Evolutionary conservation across 2,329 filamentous ascomycete genomes (phyloP).

Genomic region (Pseudogymnoascus sp.): DNA sequence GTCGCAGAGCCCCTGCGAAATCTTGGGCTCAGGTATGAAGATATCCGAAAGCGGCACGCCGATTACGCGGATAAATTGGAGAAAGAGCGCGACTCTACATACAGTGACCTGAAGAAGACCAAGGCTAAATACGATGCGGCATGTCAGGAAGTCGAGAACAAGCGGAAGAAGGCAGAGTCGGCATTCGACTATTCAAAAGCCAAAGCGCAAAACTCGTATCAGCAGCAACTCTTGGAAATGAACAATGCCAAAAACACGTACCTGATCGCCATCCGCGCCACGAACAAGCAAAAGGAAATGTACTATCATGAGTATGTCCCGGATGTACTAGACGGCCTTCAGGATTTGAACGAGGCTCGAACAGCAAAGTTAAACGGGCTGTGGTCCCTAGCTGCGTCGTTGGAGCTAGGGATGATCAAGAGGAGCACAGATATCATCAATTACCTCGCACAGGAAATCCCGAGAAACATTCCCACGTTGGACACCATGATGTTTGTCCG

Average conservation of each 20-base stretch:
- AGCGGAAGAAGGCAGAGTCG: slow-evolving; percentile 88
- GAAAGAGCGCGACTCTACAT: slow-evolving; percentile 77
- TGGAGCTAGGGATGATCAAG: slow-evolving; percentile 73
- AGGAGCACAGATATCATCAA: slow-evolving; percentile 65
- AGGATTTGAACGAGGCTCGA: slow-evolving; percentile 87
- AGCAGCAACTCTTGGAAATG: slow-evolving; percentile 91
- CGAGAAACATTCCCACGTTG: slow-evolving; percentile 76
- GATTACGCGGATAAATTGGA: slow-evolving; percentile 86
- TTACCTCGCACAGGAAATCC: slow-evolving; percentile 70
- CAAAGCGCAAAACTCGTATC: slow-evolving; percentile 85
- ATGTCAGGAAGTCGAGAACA: slow-evolving; percentile 90
- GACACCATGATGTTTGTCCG: slow-evolving; percentile 98
- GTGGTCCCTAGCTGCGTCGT: slow-evolving; percentile 70
- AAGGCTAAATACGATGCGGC: slow-evolving; percentile 89
- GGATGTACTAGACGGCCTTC: slow-evolving; percentile 84
- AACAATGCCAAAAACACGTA: slow-evolving; percentile 99
- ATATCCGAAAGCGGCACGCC: slow-evolving; percentile 80
- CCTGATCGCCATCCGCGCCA: slow-evolving; percentile 89
- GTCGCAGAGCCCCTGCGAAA: slow-evolving; percentile 82
- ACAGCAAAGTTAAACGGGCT: slow-evolving; percentile 75
- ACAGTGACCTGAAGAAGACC: slow-evolving; percentile 76
- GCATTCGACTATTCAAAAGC: slow-evolving; percentile 79
- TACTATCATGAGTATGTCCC: slow-evolving; percentile 97
- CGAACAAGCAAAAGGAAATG: slow-evolving; percentile 93
- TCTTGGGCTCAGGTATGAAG: slow-evolving; percentile 70